A percentile compares a stretch with the other conserved stretches of the same genome.
Evolutionary conservation across 1,139 yeast species (phyloP).

Genomic region (Diutina rugosa): DNA sequence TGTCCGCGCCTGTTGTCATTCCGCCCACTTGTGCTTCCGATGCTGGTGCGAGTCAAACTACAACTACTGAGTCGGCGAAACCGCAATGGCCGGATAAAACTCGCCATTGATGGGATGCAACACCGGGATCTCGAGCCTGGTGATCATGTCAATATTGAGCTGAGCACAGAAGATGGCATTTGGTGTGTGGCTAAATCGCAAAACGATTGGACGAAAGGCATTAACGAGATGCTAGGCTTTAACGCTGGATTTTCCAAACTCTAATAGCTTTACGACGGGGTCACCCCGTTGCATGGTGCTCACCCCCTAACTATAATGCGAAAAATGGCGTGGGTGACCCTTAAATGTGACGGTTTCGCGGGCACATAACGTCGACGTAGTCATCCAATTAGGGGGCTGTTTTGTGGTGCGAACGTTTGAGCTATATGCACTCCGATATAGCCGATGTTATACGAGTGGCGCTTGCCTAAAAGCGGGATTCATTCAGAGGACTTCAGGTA

Average conservation of each 20-base stretch:
- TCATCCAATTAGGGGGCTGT: not conserved
- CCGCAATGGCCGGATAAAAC: constrained; percentile 31
- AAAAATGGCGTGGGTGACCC: not conserved
- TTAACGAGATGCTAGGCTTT: constrained; percentile 79
- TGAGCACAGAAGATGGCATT: constrained; percentile 37
- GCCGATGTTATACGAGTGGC: not conserved
- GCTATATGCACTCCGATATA: not conserved
- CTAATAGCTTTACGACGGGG: not conserved
- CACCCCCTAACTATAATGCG: not conserved
- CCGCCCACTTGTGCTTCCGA: constrained; percentile 74
- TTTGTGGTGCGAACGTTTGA: not conserved
- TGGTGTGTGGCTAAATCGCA: constrained; percentile 79
- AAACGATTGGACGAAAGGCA: constrained; percentile 85
- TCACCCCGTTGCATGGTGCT: not conserved
- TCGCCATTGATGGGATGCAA: constrained; percentile 73
- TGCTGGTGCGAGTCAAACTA: constrained; percentile 55
- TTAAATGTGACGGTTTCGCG: not conserved
- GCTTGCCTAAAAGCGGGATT: not conserved
- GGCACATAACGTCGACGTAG: not conserved
- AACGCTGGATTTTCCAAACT: constrained; percentile 50
- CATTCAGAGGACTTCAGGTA: not conserved
- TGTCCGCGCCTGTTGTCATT: constrained; percentile 84
- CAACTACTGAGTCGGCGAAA: constrained; percentile 40
- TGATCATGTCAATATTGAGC: constrained; percentile 41
- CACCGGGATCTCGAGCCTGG: constrained; percentile 59